A percentile compares a stretch with the other conserved stretches of the same genome.
Evolutionary conservation across 2,329 filamentous ascomycete species (phyloP).

Genomic region (Claviceps sp.): DNA sequence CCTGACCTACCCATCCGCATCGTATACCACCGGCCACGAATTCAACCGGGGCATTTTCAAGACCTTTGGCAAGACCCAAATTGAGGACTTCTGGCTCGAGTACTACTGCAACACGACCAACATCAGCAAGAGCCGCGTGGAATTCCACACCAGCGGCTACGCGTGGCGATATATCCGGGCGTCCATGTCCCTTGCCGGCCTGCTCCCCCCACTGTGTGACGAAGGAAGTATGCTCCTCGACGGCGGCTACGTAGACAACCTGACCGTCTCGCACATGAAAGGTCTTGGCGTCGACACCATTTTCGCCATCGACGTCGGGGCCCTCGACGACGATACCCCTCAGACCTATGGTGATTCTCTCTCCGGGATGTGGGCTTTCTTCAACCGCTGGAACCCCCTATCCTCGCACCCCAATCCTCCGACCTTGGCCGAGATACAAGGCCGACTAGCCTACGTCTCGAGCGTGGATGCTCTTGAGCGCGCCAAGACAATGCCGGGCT

Average conservation of each 20-base stretch:
- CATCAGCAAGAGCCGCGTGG: constrained; percentile 82
- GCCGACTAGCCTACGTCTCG: constrained; percentile 83
- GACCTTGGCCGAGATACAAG: constrained; percentile 91
- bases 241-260: constrained; percentile 91
- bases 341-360: constrained; percentile 89
- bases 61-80: constrained; percentile 89
- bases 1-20: constrained; percentile 87
- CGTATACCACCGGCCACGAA: constrained; percentile 95
- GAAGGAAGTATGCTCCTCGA: constrained; percentile 95
- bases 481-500: constrained; percentile 81
- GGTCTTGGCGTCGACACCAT: constrained; percentile 83
- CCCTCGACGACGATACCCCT: constrained; percentile 80
- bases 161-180: constrained; percentile 95
- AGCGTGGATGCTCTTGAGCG: constrained; percentile 89
- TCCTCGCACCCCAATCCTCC: constrained; percentile 81
- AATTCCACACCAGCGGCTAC: constrained; percentile 92
- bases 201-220: constrained; percentile 88
- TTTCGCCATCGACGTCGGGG: constrained; percentile 89
- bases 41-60: constrained; percentile 99
- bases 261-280: constrained; percentile 97
- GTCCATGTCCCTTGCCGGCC: constrained; percentile 88
- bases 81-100: constrained; percentile 97
- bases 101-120: constrained; percentile 99
- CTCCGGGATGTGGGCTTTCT: constrained; percentile 85
- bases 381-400: constrained; percentile 96